Evolutionary conservation across 192 early-diverging fungal genomes (phyloP).

Genomic region (Coemansia sp.): DNA sequence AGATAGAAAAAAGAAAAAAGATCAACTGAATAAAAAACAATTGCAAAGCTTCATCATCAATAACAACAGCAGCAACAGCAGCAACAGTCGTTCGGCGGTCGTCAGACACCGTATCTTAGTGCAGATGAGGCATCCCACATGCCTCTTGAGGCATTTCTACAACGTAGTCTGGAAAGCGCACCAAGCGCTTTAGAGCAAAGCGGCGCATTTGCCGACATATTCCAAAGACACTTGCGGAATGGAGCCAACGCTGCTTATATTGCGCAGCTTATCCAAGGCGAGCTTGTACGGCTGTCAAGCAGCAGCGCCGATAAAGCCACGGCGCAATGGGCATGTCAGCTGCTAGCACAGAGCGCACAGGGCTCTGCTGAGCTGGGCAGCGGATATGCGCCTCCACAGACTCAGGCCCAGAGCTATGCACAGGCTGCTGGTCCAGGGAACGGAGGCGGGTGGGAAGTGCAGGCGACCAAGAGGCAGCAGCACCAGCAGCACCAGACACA

Average conservation of each 20-base stretch:
- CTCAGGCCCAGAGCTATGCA: constrained; percentile 25
- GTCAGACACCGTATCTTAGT: constrained; percentile 44
- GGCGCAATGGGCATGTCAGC: constrained; percentile 46
- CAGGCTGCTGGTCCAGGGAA: constrained; percentile 24
- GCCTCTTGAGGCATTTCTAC: constrained; percentile 49
- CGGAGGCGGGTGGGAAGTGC: constrained; percentile 31
- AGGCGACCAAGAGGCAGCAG: constrained; percentile 3
- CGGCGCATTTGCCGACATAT: constrained; percentile 41
- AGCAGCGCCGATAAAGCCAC: constrained; percentile 36
- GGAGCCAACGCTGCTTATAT: constrained; percentile 24
- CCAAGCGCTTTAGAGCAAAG: constrained; percentile 39
- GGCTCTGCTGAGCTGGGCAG: neutral
- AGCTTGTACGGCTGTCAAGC: constrained; percentile 33
- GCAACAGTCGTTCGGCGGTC: constrained; percentile 6
- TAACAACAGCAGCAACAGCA: constrained; percentile 3
- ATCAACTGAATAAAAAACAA: too few species aligned
- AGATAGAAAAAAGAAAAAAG: too few species aligned
- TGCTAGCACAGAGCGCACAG: constrained; percentile 32
- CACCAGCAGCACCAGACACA: constrained; percentile 7
- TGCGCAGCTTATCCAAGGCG: constrained; percentile 29
- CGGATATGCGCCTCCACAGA: constrained; percentile 34
- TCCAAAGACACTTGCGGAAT: constrained; percentile 37
- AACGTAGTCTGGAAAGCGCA: constrained; percentile 48
- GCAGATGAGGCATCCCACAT: constrained; percentile 48
- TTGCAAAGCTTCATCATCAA: too few species aligned